Evolutionary conservation across 148 eudicot species (phyloP).

Genomic region (Rheum nobile): DNA sequence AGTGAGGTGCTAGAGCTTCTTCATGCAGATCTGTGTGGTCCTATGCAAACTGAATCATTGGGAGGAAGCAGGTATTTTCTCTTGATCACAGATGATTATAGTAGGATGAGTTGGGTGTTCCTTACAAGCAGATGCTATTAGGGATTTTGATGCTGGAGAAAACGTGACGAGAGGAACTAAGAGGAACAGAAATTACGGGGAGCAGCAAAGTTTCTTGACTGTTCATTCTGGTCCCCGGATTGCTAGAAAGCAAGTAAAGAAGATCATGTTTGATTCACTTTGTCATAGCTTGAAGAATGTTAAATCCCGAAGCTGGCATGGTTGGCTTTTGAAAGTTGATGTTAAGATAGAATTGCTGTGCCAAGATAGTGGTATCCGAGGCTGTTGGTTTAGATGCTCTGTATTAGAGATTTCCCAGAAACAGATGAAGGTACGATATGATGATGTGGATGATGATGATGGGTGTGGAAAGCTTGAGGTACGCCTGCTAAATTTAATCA

Average conservation of each 20-base stretch:
- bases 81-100: no score
- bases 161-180: conserved; percentile 42
- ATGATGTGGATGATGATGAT: conserved; percentile 76
- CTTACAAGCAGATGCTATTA: conserved; percentile 24
- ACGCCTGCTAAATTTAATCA: conserved; percentile 2
- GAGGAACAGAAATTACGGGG: conserved; percentile 47
- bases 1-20: no score
- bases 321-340: conserved; percentile 32
- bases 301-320: conserved; percentile 21
- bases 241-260: conserved; percentile 17
- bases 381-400: conserved; percentile 95
- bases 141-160: conserved; percentile 38
- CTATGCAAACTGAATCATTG: no score
- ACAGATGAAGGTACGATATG: conserved; percentile 63
- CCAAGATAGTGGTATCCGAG: conserved; percentile 93
- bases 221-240: conserved; percentile 8
- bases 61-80: no score
- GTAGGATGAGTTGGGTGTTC: no score
- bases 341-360: conserved; percentile 70
- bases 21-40: no score
- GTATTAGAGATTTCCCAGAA: conserved; percentile 48
- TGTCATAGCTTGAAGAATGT: conserved; percentile 31
- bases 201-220: conserved; percentile 22
- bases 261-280: conserved; percentile 18
- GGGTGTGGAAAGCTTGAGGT: conserved; percentile 76